These are phyloP conservation scores for Phialophora verrucosa DNA, from an alignment of 2,329 filamentous ascomycete genomes.

Conservation along the genomic window DNA sequence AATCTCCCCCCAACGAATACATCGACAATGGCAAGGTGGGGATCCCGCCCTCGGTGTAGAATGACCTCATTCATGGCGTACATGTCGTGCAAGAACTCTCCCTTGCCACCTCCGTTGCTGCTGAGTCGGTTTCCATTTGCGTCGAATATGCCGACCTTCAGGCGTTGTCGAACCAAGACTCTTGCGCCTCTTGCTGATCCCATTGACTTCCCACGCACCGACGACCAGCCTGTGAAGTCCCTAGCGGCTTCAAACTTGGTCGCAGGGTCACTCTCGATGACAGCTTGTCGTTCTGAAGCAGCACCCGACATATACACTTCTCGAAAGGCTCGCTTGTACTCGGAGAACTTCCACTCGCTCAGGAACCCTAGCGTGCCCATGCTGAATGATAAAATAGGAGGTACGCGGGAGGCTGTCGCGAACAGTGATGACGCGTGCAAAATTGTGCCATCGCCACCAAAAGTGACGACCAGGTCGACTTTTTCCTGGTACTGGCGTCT, in stretches of 20 bases:
- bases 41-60: conserved; percentile 86
- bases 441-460: conserved; percentile 93
- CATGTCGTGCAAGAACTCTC: conserved; percentile 50
- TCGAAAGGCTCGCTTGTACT: conserved; percentile 89
- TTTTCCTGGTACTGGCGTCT: conserved; percentile 66
- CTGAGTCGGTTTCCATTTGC: conserved; percentile 59
- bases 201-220: conserved; percentile 79
- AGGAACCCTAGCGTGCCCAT: conserved; percentile 96
- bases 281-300: conserved; percentile 51
- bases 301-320: conserved; percentile 88
- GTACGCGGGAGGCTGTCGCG: conserved; percentile 78
- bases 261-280: conserved; percentile 51
- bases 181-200: conserved; percentile 75
- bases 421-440: conserved; percentile 85
- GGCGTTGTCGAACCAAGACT: conserved; percentile 81
- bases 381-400: conserved; percentile 90
- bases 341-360: conserved; percentile 93
- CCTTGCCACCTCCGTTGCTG: conserved; percentile 40
- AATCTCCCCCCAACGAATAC: conserved; percentile 88
- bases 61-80: conserved; percentile 94
- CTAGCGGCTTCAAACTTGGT: conserved; percentile 40
- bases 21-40: conserved; percentile 89
- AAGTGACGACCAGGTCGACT: conserved; percentile 85
- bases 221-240: conserved; percentile 67
- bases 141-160: conserved; percentile 85